These are phyloP conservation scores for Fusarium goolgardi DNA, from an alignment of 2,329 filamentous ascomycete species.

Conservation along the genomic window DNA sequence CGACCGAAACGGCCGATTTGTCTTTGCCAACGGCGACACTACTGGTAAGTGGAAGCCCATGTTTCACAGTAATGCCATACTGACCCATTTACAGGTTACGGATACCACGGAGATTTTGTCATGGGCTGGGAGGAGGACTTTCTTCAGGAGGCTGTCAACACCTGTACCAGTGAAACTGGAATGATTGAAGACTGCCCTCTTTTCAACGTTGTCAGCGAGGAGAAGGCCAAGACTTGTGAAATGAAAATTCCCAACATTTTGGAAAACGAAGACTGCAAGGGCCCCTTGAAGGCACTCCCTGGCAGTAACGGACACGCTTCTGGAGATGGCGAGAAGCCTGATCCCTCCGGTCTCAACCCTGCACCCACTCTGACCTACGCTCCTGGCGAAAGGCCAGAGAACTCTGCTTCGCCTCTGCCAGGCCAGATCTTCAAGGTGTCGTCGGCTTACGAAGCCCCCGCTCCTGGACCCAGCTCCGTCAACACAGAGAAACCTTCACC, in stretches of 20 bases:
- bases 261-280: constrained; percentile 67
- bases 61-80: constrained; percentile 59
- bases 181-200: constrained; percentile 77
- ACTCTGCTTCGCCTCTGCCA: constrained; percentile 52
- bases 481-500: constrained; percentile 24
- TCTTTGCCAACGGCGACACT: constrained; percentile 81
- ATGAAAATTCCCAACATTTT: constrained; percentile 69
- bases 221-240: constrained; percentile 68
- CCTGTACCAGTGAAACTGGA: constrained; percentile 79
- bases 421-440: constrained; percentile 58
- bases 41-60: constrained; percentile 63
- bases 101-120: constrained; percentile 85
- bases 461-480: constrained; percentile 27
- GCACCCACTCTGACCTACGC: constrained; percentile 51
- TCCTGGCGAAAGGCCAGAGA: constrained; percentile 51
- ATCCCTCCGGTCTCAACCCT: constrained; percentile 18
- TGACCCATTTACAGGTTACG: constrained; percentile 78
- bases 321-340: constrained; percentile 39
- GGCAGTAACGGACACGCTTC: constrained; percentile 66
- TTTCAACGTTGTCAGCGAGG: constrained; percentile 76
- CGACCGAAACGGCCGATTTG: constrained; percentile 73
- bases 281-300: constrained; percentile 70
- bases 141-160: constrained; percentile 77
- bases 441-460: constrained; percentile 35
- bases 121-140: constrained; percentile 78